Evolutionary conservation across 495 filamentous ascomycete genomes (phyloP).

Genomic region (Penicillium malachiteum): DNA sequence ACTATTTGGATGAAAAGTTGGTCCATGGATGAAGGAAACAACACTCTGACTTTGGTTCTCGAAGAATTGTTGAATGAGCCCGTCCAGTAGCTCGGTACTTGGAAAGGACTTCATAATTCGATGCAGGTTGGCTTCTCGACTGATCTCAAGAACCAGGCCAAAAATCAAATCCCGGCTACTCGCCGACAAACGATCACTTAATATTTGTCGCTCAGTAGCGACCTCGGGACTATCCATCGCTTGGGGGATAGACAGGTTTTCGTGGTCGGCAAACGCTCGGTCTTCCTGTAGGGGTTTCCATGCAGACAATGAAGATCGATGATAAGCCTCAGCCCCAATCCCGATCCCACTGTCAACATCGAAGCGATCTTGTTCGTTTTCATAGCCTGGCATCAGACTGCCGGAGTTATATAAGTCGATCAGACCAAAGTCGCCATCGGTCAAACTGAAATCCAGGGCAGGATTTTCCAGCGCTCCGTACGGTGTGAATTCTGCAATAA

Average conservation of each 20-base stretch:
- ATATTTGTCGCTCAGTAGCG: conserved; percentile 21
- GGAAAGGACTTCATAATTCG: conserved; percentile 61
- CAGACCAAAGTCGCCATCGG: conserved; percentile 58
- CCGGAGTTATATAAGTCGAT: conserved; percentile 56
- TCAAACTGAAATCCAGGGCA: conserved; percentile 56
- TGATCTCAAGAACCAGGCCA: conserved; percentile 55
- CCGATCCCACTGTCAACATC: conserved; percentile 29
- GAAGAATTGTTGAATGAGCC: conserved; percentile 60
- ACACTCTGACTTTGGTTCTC: conserved; percentile 47
- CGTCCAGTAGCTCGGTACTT: conserved; percentile 56
- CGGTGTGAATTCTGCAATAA: conserved; percentile 28
- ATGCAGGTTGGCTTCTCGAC: conserved; percentile 42
- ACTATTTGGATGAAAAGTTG: conserved; percentile 51
- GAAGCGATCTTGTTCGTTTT: conserved; percentile 15
- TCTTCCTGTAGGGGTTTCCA: conserved; percentile 54
- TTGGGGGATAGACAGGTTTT: conserved; percentile 51
- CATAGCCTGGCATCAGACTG: conserved; percentile 28
- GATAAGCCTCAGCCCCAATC: conserved; percentile 37
- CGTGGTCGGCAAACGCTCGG: conserved; percentile 51
- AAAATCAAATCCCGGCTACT: conserved; percentile 56
- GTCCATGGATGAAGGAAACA: conserved; percentile 57
- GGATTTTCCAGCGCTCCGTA: conserved; percentile 38
- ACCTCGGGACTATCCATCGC: conserved; percentile 32
- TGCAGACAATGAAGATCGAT: conserved; percentile 51
- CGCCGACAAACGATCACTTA: conserved; percentile 38